These are phyloP conservation scores for Cutaneotrichosporon arboriforme DNA, from an alignment of 1,284 basidiomycete species.

Conservation along the genomic window DNA sequence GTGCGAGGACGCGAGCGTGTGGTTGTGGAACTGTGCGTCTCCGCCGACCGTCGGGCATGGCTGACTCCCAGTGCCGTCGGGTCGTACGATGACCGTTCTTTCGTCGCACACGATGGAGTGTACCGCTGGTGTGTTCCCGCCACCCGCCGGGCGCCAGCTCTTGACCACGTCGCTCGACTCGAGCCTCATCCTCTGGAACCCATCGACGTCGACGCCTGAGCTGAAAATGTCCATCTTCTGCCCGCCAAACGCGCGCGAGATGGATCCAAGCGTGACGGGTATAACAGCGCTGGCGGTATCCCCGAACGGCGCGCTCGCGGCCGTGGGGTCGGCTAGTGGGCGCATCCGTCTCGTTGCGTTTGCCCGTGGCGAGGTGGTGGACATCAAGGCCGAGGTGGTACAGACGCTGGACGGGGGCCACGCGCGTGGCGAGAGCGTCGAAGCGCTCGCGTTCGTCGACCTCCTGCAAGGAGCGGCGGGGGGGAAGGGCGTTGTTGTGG, in stretches of 20 bases:
- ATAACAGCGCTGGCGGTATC: constrained; percentile 85
- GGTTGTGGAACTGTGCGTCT: constrained; percentile 85
- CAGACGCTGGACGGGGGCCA: constrained; percentile 67
- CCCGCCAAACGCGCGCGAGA: constrained; percentile 57
- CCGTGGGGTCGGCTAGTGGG: constrained; percentile 80
- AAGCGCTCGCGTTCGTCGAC: constrained; percentile 80
- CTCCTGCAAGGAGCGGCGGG: constrained; percentile 55
- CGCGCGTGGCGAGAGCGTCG: constrained; percentile 79
- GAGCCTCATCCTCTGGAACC: constrained; percentile 86
- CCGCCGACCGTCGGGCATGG: not conserved
- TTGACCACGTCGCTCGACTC: constrained; percentile 81
- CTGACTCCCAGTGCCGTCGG: constrained; percentile 70
- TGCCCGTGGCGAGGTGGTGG: constrained; percentile 75
- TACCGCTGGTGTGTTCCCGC: constrained; percentile 81
- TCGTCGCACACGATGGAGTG: constrained; percentile 81
- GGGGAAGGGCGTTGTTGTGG: constrained; percentile 61
- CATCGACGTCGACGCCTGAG: constrained; percentile 60
- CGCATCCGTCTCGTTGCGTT: constrained; percentile 78
- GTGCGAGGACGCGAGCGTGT: constrained; percentile 86
- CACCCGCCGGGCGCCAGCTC: constrained; percentile 66
- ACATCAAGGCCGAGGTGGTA: constrained; percentile 53
- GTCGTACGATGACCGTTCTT: constrained; percentile 92
- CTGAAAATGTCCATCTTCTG: constrained; percentile 52
- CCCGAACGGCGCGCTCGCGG: constrained; percentile 73
- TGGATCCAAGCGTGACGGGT: constrained; percentile 54